Conservation (phyloP, 495 filamentous ascomycete genomes). For the Penicillium subrubescens region DNA sequence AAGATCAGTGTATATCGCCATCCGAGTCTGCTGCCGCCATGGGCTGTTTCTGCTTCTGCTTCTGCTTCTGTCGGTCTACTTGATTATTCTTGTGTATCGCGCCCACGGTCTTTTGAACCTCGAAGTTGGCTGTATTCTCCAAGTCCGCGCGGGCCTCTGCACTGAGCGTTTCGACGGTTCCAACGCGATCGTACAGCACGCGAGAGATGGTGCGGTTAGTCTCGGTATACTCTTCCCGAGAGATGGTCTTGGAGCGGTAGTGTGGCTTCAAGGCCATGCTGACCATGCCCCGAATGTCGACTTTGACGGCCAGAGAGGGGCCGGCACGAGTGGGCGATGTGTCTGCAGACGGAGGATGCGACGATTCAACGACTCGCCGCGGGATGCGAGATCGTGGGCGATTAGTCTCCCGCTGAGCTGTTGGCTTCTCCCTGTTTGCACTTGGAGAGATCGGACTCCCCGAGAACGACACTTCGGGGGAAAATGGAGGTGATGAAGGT, state of each 20-base stretch:
- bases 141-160: constrained; percentile 60
- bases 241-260: constrained; percentile 67
- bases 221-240: constrained; percentile 80
- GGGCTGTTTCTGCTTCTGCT: constrained; percentile 30
- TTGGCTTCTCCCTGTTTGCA: constrained; percentile 15
- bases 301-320: constrained; percentile 72
- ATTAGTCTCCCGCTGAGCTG: constrained; percentile 9
- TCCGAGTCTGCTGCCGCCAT: constrained; percentile 25
- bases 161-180: constrained; percentile 58
- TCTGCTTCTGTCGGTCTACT: constrained; percentile 11
- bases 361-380: constrained; percentile 35
- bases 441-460: constrained; percentile 26
- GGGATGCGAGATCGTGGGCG: constrained; percentile 35
- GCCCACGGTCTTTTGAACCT: constrained; percentile 70
- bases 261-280: constrained; percentile 73
- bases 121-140: constrained; percentile 69
- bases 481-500: constrained; percentile 62
- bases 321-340: constrained; percentile 56
- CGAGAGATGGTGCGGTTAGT: constrained; percentile 85
- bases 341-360: constrained; percentile 49
- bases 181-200: constrained; percentile 80
- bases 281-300: constrained; percentile 81
- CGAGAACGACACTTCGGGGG: constrained; percentile 47
- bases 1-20: constrained; percentile 27
- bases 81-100: constrained; percentile 25